A percentile compares a stretch with the other conserved stretches of the same genome.
Conservation (phyloP, 305 asterid genomes). For the Petunia hybrid region DNA sequence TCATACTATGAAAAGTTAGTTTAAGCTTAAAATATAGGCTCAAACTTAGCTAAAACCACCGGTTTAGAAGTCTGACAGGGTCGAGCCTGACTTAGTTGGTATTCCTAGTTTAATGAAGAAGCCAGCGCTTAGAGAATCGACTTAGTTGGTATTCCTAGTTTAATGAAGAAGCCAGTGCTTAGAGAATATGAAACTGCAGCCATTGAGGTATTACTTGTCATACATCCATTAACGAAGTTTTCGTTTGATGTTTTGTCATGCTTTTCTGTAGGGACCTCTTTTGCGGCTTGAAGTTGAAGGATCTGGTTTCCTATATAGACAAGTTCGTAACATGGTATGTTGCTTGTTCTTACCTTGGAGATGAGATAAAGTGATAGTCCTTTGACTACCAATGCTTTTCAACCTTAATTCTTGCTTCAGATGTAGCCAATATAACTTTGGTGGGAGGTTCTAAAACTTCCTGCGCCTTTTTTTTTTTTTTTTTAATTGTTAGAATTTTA, state of each 20-base stretch:
- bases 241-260: constrained; percentile 26
- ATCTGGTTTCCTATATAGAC: constrained; percentile 87
- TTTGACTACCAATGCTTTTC: too few relatives aligned
- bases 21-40: too few relatives aligned
- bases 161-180: background rate
- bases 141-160: background rate
- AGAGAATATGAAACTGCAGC: constrained; percentile 11
- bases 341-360: background rate
- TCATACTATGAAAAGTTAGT: too few relatives aligned
- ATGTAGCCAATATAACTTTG: background rate
- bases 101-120: background rate
- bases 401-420: background rate
- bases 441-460: background rate
- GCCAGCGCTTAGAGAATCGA: background rate
- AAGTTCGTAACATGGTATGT: constrained; percentile 94
- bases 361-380: background rate
- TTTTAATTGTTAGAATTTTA: background rate
- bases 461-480: background rate
- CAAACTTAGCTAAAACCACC: too few relatives aligned
- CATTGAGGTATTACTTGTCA: background rate
- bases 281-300: constrained; percentile 94
- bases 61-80: background rate
- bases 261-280: constrained; percentile 72
- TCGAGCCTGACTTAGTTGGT: background rate
- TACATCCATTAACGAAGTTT: constrained; percentile 20